Evolutionary conservation across 1,284 basidiomycete species (phyloP).

Genomic region (Malassezia caprae): DNA sequence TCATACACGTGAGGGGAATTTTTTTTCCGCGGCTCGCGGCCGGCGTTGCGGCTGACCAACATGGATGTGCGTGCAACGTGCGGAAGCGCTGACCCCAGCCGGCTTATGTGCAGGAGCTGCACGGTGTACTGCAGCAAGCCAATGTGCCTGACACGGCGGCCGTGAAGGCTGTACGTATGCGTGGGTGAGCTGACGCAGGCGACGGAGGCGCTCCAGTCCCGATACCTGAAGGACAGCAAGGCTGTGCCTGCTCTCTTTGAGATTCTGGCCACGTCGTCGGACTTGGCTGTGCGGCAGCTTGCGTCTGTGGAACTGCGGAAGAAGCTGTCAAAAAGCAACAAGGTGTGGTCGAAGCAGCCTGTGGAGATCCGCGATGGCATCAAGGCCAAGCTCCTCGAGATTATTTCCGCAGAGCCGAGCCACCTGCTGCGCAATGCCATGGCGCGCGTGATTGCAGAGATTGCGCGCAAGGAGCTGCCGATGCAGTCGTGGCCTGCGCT

Average conservation of each 20-base stretch:
- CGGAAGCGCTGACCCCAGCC: constrained; percentile 1
- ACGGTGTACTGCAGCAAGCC: constrained; percentile 43
- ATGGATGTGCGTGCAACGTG: constrained; percentile 9
- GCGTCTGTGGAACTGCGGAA: constrained; percentile 97
- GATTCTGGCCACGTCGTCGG: constrained; percentile 74
- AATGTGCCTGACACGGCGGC: constrained; percentile 44
- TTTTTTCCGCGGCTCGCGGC: constrained; percentile 2
- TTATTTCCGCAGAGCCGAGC: constrained; percentile 70
- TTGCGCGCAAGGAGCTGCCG: constrained; percentile 80
- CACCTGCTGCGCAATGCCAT: constrained; percentile 66
- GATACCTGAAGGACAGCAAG: constrained; percentile 68
- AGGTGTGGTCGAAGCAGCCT: constrained; percentile 69
- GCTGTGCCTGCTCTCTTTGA: constrained; percentile 85
- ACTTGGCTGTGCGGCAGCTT: constrained; percentile 75
- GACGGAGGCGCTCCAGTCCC: constrained; percentile 62
- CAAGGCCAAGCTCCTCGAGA: constrained; percentile 71
- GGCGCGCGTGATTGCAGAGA: constrained; percentile 82
- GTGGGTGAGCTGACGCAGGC: constrained; percentile 55
- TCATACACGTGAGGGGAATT: constrained; percentile 2
- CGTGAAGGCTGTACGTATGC: constrained; percentile 33
- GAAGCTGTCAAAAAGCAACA: constrained; percentile 69
- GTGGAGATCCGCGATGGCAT: constrained; percentile 68
- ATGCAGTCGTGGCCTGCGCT: constrained; percentile 74
- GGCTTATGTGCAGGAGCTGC: constrained; percentile 35
- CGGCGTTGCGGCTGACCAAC: not conserved